phyloP scores from a whole-genome alignment of 305 asterid genomes.

The Solanum hybrid region DNA sequence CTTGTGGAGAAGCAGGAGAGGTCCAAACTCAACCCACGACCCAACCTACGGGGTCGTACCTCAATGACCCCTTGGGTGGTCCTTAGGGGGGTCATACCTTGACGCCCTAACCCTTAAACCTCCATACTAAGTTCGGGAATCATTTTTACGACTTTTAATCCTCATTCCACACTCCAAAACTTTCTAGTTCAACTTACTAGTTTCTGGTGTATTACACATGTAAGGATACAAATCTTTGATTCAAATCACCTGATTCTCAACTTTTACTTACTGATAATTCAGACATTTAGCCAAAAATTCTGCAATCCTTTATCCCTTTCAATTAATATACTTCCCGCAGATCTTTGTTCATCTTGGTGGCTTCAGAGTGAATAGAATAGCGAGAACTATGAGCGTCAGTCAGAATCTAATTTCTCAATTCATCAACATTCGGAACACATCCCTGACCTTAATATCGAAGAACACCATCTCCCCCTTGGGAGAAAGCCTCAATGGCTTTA shows the following conservation, averaged over 20 bases:
- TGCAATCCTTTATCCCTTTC: neutral
- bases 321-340: neutral
- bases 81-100: too few species aligned
- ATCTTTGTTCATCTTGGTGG: neutral
- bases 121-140: too few species aligned
- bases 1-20: too few species aligned
- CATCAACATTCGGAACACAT: neutral
- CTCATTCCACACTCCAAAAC: too few species aligned
- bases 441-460: neutral
- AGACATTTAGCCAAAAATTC: neutral
- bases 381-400: neutral
- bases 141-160: too few species aligned
- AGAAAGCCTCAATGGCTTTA: too few species aligned
- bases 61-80: too few species aligned
- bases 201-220: neutral
- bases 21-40: too few species aligned
- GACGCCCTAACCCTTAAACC: too few species aligned
- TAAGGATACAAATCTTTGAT: neutral
- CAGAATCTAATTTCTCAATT: neutral
- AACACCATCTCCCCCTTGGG: too few species aligned
- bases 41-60: too few species aligned
- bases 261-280: neutral
- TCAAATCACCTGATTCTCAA: neutral
- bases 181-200: too few species aligned
- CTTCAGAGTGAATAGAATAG: neutral